Percentiles rank a stretch among this genome's conserved stretches.
Conservation (phyloP, 352 stramenopile species). For the Phytopythium sindhum region DNA sequence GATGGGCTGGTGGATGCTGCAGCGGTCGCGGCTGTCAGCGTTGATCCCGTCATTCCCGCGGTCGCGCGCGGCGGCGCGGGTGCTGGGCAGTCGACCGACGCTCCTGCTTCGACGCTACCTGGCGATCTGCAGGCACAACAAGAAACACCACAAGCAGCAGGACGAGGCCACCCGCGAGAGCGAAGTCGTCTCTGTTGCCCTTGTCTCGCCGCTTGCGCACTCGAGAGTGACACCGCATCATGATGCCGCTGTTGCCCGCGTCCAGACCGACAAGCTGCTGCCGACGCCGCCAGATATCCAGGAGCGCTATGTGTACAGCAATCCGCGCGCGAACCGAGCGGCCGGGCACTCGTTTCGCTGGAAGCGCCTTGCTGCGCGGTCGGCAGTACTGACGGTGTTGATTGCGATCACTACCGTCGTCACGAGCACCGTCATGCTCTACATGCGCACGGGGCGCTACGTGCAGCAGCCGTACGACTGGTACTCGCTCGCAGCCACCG, state of each 20-base stretch:
- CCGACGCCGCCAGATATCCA: neutral
- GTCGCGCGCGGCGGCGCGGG: neutral
- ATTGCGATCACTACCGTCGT: conserved; percentile 11
- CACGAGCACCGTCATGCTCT: conserved; percentile 37
- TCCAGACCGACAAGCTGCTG: neutral
- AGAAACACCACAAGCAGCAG: neutral
- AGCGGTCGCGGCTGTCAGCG: neutral
- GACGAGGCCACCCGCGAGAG: neutral
- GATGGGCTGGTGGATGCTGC: conserved; percentile 24
- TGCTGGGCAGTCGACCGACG: neutral
- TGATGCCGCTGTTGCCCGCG: neutral
- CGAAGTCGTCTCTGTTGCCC: neutral
- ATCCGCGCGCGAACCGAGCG: neutral
- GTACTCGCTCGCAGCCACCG: conserved; percentile 47
- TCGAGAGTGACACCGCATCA: neutral
- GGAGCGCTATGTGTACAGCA: neutral
- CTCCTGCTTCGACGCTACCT: neutral
- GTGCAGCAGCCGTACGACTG: conserved; percentile 54
- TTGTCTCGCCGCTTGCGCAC: neutral
- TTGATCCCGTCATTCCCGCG: neutral
- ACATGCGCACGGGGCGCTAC: conserved; percentile 42
- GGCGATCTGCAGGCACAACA: neutral
- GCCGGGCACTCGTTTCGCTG: conserved; percentile 15
- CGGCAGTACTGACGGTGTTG: conserved; percentile 20
- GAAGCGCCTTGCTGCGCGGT: conserved; percentile 21